These are phyloP conservation scores for Clonostachys solani DNA, from an alignment of 2,329 filamentous ascomycete genomes.

Conservation along the genomic window DNA sequence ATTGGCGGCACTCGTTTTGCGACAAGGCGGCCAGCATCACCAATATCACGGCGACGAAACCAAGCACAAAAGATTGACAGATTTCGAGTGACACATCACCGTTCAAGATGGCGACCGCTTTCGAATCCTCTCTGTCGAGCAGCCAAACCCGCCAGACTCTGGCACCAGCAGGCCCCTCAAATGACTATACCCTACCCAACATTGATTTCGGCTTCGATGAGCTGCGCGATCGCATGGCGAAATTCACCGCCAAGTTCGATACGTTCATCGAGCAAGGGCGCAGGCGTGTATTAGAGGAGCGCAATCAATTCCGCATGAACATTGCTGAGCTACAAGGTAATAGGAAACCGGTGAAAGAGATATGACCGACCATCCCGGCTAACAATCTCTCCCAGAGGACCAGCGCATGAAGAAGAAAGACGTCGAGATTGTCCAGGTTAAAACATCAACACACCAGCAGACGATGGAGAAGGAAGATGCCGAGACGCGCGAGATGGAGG, in stretches of 20 bases:
- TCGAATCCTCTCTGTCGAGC: conserved; percentile 66
- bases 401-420: conserved; percentile 84
- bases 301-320: conserved; percentile 89
- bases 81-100: background rate
- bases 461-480: conserved; percentile 72
- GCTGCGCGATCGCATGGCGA: conserved; percentile 88
- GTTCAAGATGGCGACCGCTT: conserved; percentile 51
- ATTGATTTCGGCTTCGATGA: conserved; percentile 97
- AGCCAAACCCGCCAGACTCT: conserved; percentile 55
- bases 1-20: background rate
- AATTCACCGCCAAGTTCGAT: conserved; percentile 88
- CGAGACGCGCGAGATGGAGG: conserved; percentile 72
- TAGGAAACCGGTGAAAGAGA: background rate
- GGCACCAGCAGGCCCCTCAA: conserved; percentile 56
- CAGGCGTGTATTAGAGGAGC: conserved; percentile 85
- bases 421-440: conserved; percentile 76
- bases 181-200: conserved; percentile 76
- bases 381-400: conserved; percentile 65
- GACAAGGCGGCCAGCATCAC: background rate
- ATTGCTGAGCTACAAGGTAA: conserved; percentile 85
- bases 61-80: background rate
- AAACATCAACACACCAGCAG: conserved; percentile 66
- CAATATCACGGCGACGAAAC: conserved; percentile 1
- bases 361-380: background rate
- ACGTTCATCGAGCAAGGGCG: conserved; percentile 89